These are phyloP conservation scores for Skeletonema costatum DNA, from an alignment of 108 stramenopile species.

Conservation along the genomic window DNA sequence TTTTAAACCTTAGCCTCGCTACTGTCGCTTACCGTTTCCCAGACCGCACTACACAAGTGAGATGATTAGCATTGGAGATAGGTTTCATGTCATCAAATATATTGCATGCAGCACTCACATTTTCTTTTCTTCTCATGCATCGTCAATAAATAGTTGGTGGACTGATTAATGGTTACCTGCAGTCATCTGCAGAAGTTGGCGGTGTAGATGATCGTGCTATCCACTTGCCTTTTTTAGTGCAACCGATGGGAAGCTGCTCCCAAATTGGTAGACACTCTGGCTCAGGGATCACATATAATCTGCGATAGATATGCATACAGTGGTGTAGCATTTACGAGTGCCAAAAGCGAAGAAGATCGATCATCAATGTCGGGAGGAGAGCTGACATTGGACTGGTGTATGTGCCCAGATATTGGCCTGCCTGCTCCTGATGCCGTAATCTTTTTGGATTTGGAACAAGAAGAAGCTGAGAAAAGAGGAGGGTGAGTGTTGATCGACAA, in stretches of 20 bases:
- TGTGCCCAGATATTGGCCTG: slow-evolving; percentile 90
- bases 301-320: slow-evolving; percentile 98
- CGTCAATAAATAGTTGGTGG: slow-evolving; percentile 61
- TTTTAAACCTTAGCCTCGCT: slow-evolving; percentile 65
- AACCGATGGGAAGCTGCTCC: slow-evolving; percentile 97
- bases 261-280: slow-evolving; percentile 53
- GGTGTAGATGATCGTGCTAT: slow-evolving; percentile 95
- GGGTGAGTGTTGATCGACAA: slow-evolving; percentile 60
- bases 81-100: not conserved
- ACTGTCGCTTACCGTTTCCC: slow-evolving; percentile 79
- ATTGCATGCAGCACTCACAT: slow-evolving; percentile 3
- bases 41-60: slow-evolving; percentile 71
- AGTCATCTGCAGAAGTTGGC: slow-evolving; percentile 45
- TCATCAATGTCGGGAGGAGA: slow-evolving; percentile 56
- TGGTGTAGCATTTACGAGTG: slow-evolving; percentile 97
- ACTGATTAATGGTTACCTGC: slow-evolving; percentile 94
- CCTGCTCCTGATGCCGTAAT: slow-evolving; percentile 97
- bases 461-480: slow-evolving; percentile 89
- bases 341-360: slow-evolving; percentile 71
- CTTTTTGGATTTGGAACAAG: slow-evolving; percentile 92
- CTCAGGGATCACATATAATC: slow-evolving; percentile 75
- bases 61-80: not conserved
- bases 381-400: slow-evolving; percentile 90
- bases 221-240: slow-evolving; percentile 98
- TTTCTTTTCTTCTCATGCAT: slow-evolving; percentile 7